Evolutionary conservation across 306 rosid species (phyloP).

Genomic region (Vicia sativa): DNA sequence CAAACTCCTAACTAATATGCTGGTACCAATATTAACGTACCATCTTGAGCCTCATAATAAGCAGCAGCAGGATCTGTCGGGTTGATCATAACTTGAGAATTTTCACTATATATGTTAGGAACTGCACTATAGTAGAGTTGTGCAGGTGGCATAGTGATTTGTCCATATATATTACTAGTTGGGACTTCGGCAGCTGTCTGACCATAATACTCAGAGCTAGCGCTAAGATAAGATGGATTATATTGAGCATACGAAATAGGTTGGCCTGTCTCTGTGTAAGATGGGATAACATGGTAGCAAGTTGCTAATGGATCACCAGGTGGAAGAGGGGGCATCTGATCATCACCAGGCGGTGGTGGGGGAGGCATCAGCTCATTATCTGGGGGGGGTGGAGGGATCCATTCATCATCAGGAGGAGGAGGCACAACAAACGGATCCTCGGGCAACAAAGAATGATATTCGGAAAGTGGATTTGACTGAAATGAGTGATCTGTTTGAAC

Average conservation of each 20-base stretch:
- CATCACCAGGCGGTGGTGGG: conserved; percentile 86
- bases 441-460: conserved; percentile 37
- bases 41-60: conserved; percentile 66
- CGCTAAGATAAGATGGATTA: conserved; percentile 56
- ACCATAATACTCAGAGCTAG: conserved; percentile 67
- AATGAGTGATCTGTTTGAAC: conserved; percentile 45
- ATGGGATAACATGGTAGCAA: conserved; percentile 51
- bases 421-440: conserved; percentile 58
- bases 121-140: conserved; percentile 69
- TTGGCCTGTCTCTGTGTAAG: conserved; percentile 65
- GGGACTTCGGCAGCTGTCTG: conserved; percentile 57
- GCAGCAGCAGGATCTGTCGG: conserved; percentile 54
- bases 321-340: conserved; percentile 78
- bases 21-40: conserved; percentile 38
- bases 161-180: conserved; percentile 59
- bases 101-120: conserved; percentile 56
- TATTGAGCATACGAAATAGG: conserved; percentile 61
- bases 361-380: conserved; percentile 86
- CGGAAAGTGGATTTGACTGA: conserved; percentile 44
- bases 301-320: conserved; percentile 77
- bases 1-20: conserved; percentile 37
- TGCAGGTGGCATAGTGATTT: conserved; percentile 55
- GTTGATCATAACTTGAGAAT: conserved; percentile 55
- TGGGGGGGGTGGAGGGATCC: conserved; percentile 99
- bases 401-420: conserved; percentile 89